These are phyloP conservation scores for Nepenthes gracilis DNA, from an alignment of 148 eudicot species.

Conservation along the genomic window DNA sequence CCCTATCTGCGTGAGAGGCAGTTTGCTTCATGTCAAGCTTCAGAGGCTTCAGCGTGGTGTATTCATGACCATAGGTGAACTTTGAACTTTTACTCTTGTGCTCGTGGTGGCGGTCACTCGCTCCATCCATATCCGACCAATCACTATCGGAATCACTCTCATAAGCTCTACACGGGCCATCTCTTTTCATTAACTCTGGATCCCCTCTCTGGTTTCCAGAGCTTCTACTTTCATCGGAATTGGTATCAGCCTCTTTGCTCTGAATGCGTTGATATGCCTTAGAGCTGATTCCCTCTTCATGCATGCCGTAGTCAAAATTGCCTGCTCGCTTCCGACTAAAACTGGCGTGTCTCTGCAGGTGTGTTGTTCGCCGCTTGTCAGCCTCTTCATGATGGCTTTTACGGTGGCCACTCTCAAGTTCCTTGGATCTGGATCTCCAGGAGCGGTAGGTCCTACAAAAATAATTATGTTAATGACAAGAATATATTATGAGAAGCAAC, in stretches of 20 bases:
- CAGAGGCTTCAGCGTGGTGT: not conserved
- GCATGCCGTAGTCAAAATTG: constrained; percentile 7
- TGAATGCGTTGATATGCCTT: constrained; percentile 11
- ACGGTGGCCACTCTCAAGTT: constrained; percentile 22
- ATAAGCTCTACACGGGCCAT: not conserved
- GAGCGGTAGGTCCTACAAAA: constrained; percentile 14
- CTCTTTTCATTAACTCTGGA: not conserved
- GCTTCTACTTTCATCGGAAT: not conserved
- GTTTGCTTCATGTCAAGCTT: not conserved
- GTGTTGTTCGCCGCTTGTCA: constrained; percentile 16
- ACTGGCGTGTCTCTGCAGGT: constrained; percentile 8
- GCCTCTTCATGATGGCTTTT: constrained; percentile 34
- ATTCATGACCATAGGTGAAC: not conserved
- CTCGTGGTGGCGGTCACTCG: not conserved
- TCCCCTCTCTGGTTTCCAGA: not conserved
- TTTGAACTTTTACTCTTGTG: not conserved
- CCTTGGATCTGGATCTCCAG: constrained; percentile 52
- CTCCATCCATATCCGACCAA: not conserved
- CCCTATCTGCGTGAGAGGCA: not conserved
- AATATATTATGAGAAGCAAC: not conserved
- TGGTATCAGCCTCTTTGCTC: not conserved
- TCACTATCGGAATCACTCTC: constrained; percentile 6
- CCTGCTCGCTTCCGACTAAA: not conserved
- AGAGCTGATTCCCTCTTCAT: constrained; percentile 15
- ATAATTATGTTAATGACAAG: not conserved